Evolutionary conservation across 2,329 filamentous ascomycete genomes (phyloP).

Genomic region (Colletotrichum costaricense): DNA sequence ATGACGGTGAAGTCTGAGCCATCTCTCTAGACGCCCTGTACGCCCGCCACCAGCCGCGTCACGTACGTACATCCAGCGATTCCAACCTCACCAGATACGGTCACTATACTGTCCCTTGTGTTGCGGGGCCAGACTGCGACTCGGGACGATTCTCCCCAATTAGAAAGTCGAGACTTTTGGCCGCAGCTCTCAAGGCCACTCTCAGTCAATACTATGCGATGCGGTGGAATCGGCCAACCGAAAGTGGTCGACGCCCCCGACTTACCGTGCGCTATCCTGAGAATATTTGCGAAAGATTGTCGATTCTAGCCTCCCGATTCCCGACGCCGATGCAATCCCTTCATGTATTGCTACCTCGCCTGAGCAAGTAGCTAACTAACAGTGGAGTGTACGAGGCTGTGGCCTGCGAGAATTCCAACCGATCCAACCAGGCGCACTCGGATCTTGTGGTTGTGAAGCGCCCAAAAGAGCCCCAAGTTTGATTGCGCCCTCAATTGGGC

Average conservation of each 20-base stretch:
- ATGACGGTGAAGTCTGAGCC: background rate
- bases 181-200: background rate
- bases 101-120: background rate
- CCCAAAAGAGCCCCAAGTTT: constrained; percentile 16
- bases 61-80: background rate
- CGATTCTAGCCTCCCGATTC: background rate
- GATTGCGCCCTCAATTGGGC: constrained; percentile 3
- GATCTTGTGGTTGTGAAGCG: background rate
- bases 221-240: constrained; percentile 1
- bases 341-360: too few relatives aligned
- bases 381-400: background rate
- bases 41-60: background rate
- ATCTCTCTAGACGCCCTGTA: background rate
- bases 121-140: background rate
- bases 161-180: background rate
- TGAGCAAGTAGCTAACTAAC: background rate
- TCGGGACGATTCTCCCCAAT: background rate
- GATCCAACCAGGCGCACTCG: background rate
- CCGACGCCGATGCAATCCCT: background rate
- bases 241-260: background rate
- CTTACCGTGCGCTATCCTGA: constrained; percentile 4
- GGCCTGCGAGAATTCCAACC: background rate
- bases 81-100: background rate
- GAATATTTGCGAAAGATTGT: constrained; percentile 27
- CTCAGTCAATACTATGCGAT: background rate